Evolutionary conservation across 805 yeast genomes (phyloP).

Genomic region (Yamadazyma takamatsuzukensis): DNA sequence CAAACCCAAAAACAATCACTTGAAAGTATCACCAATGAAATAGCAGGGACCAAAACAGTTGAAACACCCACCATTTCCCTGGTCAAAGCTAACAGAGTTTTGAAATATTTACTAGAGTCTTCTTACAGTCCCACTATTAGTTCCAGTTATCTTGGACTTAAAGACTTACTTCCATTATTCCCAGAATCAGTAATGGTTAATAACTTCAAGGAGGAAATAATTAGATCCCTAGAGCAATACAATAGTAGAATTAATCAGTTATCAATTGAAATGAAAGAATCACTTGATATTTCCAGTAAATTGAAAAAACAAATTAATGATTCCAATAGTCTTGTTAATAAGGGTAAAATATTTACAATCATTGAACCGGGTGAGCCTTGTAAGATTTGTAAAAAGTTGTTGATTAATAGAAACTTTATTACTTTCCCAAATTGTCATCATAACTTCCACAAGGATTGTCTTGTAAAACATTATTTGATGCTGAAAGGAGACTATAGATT

Average conservation of each 20-base stretch:
- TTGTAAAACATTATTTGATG: constrained; percentile 55
- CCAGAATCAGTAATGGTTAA: constrained; percentile 83
- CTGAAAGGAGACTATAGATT: constrained; percentile 64
- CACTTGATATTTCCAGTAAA: constrained; percentile 55
- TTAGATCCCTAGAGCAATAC: constrained; percentile 70
- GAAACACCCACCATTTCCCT: constrained; percentile 1
- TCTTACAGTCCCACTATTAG: constrained; percentile 22
- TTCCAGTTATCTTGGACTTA: constrained; percentile 51
- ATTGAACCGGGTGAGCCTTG: constrained; percentile 87
- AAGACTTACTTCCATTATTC: constrained; percentile 78
- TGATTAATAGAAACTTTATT: constrained; percentile 69
- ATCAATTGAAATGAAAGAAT: constrained; percentile 71
- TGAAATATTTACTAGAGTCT: constrained; percentile 29
- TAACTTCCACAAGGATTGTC: constrained; percentile 84
- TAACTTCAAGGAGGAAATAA: constrained; percentile 78
- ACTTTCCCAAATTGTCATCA: constrained; percentile 85
- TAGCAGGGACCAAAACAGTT: background rate
- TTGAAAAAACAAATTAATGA: constrained; percentile 57
- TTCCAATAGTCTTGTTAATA: constrained; percentile 25
- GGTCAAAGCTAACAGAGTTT: constrained; percentile 8
- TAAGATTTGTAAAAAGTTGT: constrained; percentile 60
- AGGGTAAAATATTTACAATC: constrained; percentile 51
- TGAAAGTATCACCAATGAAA: constrained; percentile 3
- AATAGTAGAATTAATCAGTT: constrained; percentile 62
- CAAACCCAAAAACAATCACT: background rate